Evolutionary conservation across 2,329 filamentous ascomycete genomes (phyloP), one percentile per base, ranked within the genome.

Genomic region (Epichloe festucae): DNA sequence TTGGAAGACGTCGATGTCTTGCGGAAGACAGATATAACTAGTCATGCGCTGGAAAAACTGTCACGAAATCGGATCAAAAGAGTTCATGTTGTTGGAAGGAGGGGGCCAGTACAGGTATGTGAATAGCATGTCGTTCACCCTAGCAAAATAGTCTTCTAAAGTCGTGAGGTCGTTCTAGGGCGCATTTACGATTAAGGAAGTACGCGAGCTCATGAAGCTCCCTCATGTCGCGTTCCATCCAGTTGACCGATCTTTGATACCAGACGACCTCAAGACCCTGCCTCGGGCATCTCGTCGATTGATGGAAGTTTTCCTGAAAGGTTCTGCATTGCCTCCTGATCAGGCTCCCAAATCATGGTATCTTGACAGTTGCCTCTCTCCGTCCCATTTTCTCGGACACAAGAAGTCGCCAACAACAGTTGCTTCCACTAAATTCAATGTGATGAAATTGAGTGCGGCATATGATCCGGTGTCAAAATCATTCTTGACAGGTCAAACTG

Each of bases 161-260:
- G 35, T 48, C 11, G 15, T 17, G 21, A 23, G n/a, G 6, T 36
- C 46, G 38, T 15, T 43, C 3, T 49, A 91, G 83, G 91, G 89
- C 23, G 83, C 93, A 1, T 97, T 95, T 61, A 96, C 91, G 0
- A 95, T 95, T 65, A 97, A 96, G 67, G 93, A 98, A 70, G 72
- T 89, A 15, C 82, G 93, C 38, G 93, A 98, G 67, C 72, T 98
- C 4, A 82, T 95, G 70, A 85, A 86, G 48, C 75, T 97, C 3
- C 77, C 81, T 0, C 72, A 72, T 0, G 84, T 94, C 10, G 77
- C 75, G 14, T 94, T 95, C 61, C 76, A 83, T 51, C 79, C 85
- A 1, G 73, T 91, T 31, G 77, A 87, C 51, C 66, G 71, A 53
- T 71, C 76, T 1, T 71, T 95, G 6, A 73, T 93, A 46, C 89